A percentile compares a stretch with the other conserved stretches of the same genome.
Conservation (phyloP, 225 moss, liverwort and hornwort species). For the Thuidium tamariscinum region DNA sequence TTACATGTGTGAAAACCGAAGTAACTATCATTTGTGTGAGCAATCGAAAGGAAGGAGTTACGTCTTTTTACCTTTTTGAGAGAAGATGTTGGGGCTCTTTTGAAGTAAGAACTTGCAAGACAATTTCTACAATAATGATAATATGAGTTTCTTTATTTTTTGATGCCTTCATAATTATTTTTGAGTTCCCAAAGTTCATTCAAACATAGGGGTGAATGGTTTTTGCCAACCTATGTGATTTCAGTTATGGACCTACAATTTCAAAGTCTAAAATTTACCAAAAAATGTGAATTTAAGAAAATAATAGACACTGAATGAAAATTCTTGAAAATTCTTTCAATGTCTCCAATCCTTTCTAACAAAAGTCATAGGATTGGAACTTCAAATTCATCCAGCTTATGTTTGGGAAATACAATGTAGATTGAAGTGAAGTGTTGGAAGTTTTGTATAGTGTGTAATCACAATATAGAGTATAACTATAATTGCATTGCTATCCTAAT, state of each 20-base stretch:
- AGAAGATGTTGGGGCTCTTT: too few species aligned
- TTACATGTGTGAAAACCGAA: background rate
- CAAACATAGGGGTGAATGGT: background rate
- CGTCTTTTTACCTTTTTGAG: too few species aligned
- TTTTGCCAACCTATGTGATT: background rate
- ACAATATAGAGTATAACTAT: too few species aligned
- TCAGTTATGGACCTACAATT: background rate
- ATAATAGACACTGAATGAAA: background rate
- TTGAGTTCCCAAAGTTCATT: too few species aligned
- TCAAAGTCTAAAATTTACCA: background rate
- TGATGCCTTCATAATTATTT: background rate
- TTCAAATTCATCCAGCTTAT: too few species aligned
- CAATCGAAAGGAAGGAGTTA: background rate
- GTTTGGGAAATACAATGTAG: too few species aligned
- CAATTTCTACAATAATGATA: background rate
- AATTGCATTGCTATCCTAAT: too few species aligned
- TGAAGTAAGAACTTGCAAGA: background rate
- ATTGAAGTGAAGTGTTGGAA: fast-evolving
- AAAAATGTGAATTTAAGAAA: background rate
- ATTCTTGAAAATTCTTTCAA: background rate
- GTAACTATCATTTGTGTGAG: background rate
- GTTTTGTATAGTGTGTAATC: fast-evolving
- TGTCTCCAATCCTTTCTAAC: background rate
- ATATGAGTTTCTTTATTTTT: background rate
- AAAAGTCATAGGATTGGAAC: fast-evolving